Base-by-base conservation (phyloP, 2,329 filamentous ascomycete genomes). In the Penicillium sclerotiorum region DNA sequence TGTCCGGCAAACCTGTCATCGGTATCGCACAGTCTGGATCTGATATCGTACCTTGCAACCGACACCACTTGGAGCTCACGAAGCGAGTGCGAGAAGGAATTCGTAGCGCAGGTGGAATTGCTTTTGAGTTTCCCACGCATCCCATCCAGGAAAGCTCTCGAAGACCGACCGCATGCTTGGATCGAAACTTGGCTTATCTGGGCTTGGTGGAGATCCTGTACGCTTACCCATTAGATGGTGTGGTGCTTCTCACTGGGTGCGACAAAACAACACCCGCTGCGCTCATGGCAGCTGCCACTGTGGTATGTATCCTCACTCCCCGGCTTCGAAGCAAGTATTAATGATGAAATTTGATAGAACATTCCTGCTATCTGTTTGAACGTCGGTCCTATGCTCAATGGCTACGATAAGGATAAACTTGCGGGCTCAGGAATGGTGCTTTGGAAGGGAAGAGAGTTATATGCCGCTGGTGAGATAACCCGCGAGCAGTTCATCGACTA, bases 341-440 rank as follows among this genome's bases (percentile, higher is more conserved):
- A 32, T 45, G 8, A 45, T 9, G 13, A 6, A 11, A 20, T n/a
- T 5, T n/a, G n/a, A n/a, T 28, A 74, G 72, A 78, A 80, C 52
- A 77, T 80, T 15, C 77, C 77, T 1, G 73, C 77, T 8, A 75
- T 80, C 43, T 78, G 75, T 57, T 68, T 80, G 45, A 80, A 80
- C 45, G 77, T 80, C 20, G 77, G 77, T 1, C 77, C 77, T 1
- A 80, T 80, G 77, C 63, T 80, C 17, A 80, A 80, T 52, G 77
- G 77, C 4, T 77, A 76, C 54, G 55, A 70, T 9, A 67, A 72
- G 18, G 69, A 64, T 7, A 63, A 73, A 27, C 61, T 71, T 22
- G 71, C 75, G 11, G 77, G 77, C 8, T 72, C 75, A 0, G 77
- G 77, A 1, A 73, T 70, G 38, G 72, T 79, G 8, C 56, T 79